phyloP scores from a whole-genome alignment of 768 basidiomycete genomes.

The Artomyces pyxidatus region DNA sequence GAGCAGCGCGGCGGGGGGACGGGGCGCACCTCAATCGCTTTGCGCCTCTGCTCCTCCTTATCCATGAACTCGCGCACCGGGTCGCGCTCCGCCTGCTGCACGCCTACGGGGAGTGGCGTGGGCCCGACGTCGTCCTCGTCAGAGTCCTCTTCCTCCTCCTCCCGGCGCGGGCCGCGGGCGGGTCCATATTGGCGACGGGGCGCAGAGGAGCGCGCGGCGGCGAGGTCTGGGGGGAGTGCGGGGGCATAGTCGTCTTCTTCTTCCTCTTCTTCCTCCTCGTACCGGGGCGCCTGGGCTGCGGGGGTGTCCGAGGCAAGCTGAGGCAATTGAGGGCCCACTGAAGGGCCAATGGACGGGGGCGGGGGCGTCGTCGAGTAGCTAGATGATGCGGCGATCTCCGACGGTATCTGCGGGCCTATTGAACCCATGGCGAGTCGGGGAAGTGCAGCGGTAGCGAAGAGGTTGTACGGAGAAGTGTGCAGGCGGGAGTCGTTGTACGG shows the following conservation, averaged over 20 bases:
- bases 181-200: conserved; percentile 41
- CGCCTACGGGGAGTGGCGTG: conserved; percentile 51
- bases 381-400: conserved; percentile 7
- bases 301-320: neutral
- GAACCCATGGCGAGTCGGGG: conserved; percentile 5
- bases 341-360: neutral
- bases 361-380: neutral
- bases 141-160: conserved; percentile 36
- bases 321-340: conserved; percentile 16
- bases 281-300: conserved; percentile 15
- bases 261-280: conserved; percentile 36
- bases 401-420: conserved; percentile 22
- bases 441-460: neutral
- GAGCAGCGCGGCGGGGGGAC: no score
- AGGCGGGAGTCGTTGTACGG: neutral
- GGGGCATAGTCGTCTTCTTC: conserved; percentile 69
- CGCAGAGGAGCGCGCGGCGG: conserved; percentile 32
- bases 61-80: conserved; percentile 81
- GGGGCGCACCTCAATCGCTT: conserved; percentile 59
- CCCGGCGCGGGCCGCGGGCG: conserved; percentile 34
- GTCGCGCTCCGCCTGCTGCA: conserved; percentile 37
- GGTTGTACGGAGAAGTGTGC: neutral
- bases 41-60: conserved; percentile 68
- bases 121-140: conserved; percentile 86
- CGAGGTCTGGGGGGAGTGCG: conserved; percentile 65